These are phyloP conservation scores for Insectozyma bohioensis DNA, from an alignment of 1,139 yeast species.

Conservation along the genomic window DNA sequence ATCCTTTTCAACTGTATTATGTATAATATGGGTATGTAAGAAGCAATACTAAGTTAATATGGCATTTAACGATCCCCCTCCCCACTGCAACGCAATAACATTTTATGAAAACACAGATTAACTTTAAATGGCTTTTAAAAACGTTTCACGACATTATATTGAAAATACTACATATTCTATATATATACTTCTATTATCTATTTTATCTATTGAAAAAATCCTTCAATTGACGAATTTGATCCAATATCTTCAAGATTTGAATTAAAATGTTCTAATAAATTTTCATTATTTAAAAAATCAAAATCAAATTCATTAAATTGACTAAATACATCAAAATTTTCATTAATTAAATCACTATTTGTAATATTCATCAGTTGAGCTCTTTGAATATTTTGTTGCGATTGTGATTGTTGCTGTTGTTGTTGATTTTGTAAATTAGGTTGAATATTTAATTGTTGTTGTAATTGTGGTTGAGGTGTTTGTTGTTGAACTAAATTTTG, in stretches of 20 bases:
- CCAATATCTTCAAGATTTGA: conserved; percentile 4
- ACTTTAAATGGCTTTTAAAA: too few relatives aligned
- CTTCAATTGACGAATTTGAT: conserved; percentile 2
- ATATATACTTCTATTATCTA: not conserved
- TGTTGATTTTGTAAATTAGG: not conserved
- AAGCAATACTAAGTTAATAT: too few relatives aligned
- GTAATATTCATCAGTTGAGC: not conserved
- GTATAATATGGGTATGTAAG: too few relatives aligned
- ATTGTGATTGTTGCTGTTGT: not conserved
- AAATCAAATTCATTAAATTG: conserved; percentile 26
- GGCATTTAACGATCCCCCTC: too few relatives aligned
- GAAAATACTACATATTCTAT: too few relatives aligned
- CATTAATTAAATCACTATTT: conserved; percentile 1
- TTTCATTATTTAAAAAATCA: conserved; percentile 34
- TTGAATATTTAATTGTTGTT: not conserved
- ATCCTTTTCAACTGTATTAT: too few relatives aligned
- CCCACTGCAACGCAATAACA: too few relatives aligned
- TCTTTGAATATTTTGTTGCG: not conserved
- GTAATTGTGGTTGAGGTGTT: conserved; percentile 2
- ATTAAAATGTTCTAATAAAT: conserved; percentile 18
- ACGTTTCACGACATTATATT: too few relatives aligned
- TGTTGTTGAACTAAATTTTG: not conserved
- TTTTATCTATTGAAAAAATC: conserved; percentile 7
- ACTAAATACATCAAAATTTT: conserved; percentile 12
- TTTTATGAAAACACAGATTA: too few relatives aligned